phyloP scores from a whole-genome alignment of 179 eudicot genomes.

The Vitellaria paradoxa region DNA sequence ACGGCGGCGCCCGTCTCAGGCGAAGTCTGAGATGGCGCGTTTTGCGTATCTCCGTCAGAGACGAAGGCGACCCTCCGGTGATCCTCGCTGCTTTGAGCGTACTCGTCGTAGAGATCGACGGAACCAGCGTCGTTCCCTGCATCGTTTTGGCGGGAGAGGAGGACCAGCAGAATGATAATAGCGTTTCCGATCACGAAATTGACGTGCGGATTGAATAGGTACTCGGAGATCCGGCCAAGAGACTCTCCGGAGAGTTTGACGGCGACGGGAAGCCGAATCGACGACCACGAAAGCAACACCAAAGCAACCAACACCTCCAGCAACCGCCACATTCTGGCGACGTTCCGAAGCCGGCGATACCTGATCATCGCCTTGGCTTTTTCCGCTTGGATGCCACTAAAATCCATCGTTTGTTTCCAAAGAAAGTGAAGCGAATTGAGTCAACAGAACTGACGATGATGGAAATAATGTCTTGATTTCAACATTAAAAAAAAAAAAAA shows the following conservation, averaged over 20 bases:
- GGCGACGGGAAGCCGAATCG: constrained; percentile 36
- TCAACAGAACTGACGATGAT: too few species aligned
- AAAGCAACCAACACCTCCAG: constrained; percentile 39
- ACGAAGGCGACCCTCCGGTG: not conserved
- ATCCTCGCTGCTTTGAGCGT: constrained; percentile 14
- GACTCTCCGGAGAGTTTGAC: constrained; percentile 19
- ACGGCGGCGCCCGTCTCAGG: not conserved
- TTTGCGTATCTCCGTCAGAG: too few species aligned
- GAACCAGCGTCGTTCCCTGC: not conserved
- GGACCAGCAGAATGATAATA: constrained; percentile 37
- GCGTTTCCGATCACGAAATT: constrained; percentile 65
- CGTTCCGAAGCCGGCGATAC: constrained; percentile 33
- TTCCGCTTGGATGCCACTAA: constrained; percentile 34
- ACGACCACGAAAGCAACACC: constrained; percentile 42
- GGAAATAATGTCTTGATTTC: too few species aligned
- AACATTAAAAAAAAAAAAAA: too few species aligned
- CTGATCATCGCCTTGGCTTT: constrained; percentile 55
- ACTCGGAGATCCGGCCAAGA: constrained; percentile 21
- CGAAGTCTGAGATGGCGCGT: too few species aligned
- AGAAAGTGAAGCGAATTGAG: too few species aligned
- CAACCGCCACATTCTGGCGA: constrained; percentile 29
- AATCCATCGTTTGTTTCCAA: constrained; percentile 17
- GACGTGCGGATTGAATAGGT: constrained; percentile 46
- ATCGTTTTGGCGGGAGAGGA: constrained; percentile 24
- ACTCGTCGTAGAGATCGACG: constrained; percentile 10